These are phyloP conservation scores for Candida bentonensis DNA, from an alignment of 805 yeast genomes.

Conservation along the genomic window DNA sequence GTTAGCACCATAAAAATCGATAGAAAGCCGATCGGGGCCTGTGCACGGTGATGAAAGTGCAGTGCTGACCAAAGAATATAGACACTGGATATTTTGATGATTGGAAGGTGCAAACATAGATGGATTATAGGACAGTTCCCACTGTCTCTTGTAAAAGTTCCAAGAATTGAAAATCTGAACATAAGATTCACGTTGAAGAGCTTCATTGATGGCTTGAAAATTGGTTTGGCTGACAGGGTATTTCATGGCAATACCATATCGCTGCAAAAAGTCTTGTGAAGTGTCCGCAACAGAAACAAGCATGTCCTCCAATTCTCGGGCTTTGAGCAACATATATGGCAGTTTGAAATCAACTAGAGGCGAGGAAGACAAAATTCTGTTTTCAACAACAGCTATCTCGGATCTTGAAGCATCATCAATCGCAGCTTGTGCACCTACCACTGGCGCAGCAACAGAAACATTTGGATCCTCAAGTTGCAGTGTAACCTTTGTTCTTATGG, in stretches of 20 bases:
- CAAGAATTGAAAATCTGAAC: constrained; percentile 3
- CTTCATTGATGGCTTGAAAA: background rate
- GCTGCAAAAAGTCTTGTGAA: constrained; percentile 4
- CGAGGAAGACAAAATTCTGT: constrained; percentile 52
- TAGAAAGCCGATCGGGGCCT: constrained; percentile 75
- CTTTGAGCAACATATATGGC: constrained; percentile 48
- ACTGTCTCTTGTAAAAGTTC: constrained; percentile 32
- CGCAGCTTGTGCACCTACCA: background rate
- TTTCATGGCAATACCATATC: constrained; percentile 5
- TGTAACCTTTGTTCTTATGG: background rate
- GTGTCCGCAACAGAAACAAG: constrained; percentile 13
- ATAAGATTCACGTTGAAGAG: background rate
- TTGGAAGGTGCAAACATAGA: constrained; percentile 51
- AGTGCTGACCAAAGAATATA: constrained; percentile 71
- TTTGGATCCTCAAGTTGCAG: background rate
- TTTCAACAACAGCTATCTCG: constrained; percentile 23
- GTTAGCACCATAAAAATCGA: constrained; percentile 81
- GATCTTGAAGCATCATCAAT: constrained; percentile 12
- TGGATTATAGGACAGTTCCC: constrained; percentile 51
- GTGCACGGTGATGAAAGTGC: constrained; percentile 82
- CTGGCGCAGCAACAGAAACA: background rate
- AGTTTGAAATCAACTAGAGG: constrained; percentile 66
- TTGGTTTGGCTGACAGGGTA: constrained; percentile 3
- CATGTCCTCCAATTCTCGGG: constrained; percentile 36
- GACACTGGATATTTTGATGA: constrained; percentile 66